phyloP scores from a whole-genome alignment of 2,329 filamentous ascomycete genomes.

The Epichloe hybrida region DNA sequence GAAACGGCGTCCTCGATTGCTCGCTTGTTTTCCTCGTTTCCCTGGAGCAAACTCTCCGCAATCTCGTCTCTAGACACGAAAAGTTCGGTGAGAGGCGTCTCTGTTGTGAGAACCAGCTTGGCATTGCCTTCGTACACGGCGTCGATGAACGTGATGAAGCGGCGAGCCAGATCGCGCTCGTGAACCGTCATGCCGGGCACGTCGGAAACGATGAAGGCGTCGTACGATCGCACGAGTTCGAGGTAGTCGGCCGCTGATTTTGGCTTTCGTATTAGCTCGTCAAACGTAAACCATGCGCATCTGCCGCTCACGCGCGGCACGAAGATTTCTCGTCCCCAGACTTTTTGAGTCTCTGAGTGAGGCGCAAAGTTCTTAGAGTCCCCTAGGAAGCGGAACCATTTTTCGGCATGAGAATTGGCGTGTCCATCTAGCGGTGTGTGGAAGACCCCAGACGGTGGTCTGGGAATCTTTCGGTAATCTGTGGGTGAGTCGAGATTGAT shows the following conservation, averaged over 20 bases:
- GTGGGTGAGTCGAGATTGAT: slow-evolving; percentile 92
- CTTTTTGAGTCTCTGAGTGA: slow-evolving; percentile 63
- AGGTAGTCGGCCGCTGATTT: slow-evolving; percentile 92
- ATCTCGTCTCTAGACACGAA: slow-evolving; percentile 68
- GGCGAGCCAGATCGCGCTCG: slow-evolving; percentile 72
- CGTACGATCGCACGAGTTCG: slow-evolving; percentile 78
- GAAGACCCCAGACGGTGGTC: slow-evolving; percentile 87
- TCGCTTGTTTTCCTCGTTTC: slow-evolving; percentile 25
- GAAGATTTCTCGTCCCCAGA: slow-evolving; percentile 84
- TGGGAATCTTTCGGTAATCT: slow-evolving; percentile 93
- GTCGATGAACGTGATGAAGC: slow-evolving; percentile 97
- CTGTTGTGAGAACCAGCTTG: slow-evolving; percentile 89
- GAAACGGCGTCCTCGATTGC: neutral
- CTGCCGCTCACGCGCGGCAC: slow-evolving; percentile 81
- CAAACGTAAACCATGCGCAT: slow-evolving; percentile 82
- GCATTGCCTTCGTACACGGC: slow-evolving; percentile 85
- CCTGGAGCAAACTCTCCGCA: slow-evolving; percentile 39
- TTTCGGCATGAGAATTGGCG: slow-evolving; percentile 69
- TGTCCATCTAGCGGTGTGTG: slow-evolving; percentile 66
- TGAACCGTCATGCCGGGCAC: slow-evolving; percentile 84
- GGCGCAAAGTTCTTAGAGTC: slow-evolving; percentile 65
- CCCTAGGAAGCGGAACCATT: slow-evolving; percentile 92
- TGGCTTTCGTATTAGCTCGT: slow-evolving; percentile 77
- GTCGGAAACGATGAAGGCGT: slow-evolving; percentile 83
- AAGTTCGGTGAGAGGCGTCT: slow-evolving; percentile 69